Percentiles rank a stretch among this genome's conserved stretches.
phyloP scores from a whole-genome alignment of 768 basidiomycete genomes.

The Paxillus involutus region DNA sequence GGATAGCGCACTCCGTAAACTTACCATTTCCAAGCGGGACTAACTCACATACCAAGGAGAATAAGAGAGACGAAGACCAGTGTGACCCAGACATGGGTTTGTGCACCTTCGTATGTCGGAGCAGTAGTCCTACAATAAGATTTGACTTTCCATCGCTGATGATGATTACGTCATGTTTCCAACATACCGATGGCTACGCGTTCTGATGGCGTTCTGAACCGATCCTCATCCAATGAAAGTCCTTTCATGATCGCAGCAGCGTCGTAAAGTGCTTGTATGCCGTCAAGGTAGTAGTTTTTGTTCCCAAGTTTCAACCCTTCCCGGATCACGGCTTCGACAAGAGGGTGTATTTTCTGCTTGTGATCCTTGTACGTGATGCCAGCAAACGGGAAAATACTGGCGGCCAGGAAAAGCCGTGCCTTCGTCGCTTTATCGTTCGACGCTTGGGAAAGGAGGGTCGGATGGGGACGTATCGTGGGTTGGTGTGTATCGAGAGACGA shows the following conservation, averaged over 20 bases:
- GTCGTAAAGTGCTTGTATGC: conserved; percentile 64
- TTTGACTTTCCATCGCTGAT: background rate
- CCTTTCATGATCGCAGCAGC: conserved; percentile 44
- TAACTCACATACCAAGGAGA: conserved; percentile 74
- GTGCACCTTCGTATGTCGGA: conserved; percentile 69
- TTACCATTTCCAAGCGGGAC: conserved; percentile 49
- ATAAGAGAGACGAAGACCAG: conserved; percentile 73
- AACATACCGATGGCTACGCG: conserved; percentile 59
- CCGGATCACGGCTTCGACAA: conserved; percentile 69
- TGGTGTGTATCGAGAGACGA: conserved; percentile 10
- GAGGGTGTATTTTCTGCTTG: conserved; percentile 60
- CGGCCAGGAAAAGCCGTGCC: conserved; percentile 76
- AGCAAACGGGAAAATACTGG: conserved; percentile 71
- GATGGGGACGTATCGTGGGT: conserved; percentile 23
- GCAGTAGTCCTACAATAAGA: conserved; percentile 51
- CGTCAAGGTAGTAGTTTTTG: conserved; percentile 76
- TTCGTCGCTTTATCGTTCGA: conserved; percentile 31
- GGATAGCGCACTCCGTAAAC: conserved; percentile 27
- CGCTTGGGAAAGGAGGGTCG: conserved; percentile 38
- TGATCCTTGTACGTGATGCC: conserved; percentile 56
- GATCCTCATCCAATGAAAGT: conserved; percentile 30
- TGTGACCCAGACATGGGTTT: conserved; percentile 57
- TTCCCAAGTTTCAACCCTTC: conserved; percentile 84
- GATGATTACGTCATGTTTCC: background rate
- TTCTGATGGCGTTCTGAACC: conserved; percentile 42